Base-by-base conservation (phyloP, 2,329 filamentous ascomycete genomes). In the Colletotrichum eleusines region DNA sequence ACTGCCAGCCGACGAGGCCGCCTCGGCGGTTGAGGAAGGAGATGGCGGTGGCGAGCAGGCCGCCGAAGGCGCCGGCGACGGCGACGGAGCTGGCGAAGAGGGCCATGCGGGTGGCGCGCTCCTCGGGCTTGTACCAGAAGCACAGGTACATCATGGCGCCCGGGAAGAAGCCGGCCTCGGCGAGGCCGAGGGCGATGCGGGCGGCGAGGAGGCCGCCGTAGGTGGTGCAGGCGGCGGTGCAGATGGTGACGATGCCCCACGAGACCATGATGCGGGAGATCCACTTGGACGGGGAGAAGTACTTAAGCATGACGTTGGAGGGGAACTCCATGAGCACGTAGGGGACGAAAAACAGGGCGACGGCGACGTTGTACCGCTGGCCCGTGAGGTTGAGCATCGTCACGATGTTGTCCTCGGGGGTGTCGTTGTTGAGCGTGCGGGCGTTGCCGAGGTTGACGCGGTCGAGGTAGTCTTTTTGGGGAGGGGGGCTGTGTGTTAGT, bases 51-150 rank as follows among this genome's bases (percentile, higher is more conserved):
- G 89, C 88, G 0, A 91, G 80, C 20, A 91, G 81, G 11, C 89
- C 88, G 61, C 87, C 87, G 76, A 91, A 90, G 1, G 89, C 88
- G 28, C 87, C 87, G 0, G 88, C 88, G 16, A 90, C 78, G 11
- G 86, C 85, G 1, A 87, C 86, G 26, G 86, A 87, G 50, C 84
- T 88, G 75, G 87, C 90, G 76, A 90, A 91, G 6, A 90, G 80
- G 5, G 87, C 86, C 51, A 90, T 85, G 4, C 88, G 82, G 62
- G 86, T 89, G 63, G 89, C 87, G 53, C 86, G 81, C 75, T 91
- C 88, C 58, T 87, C 83, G 16, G 86, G 81, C 69, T 87, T 88
- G 72, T 91, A 91, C 87, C 89, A 91, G 82, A 89, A 89, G 0
- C 86, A 88, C 4, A 90, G 80, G 67, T 90, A 87, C 75, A 87